Evolutionary conservation across 2,329 filamentous ascomycete species (phyloP).

Genomic region (Pleurostoma richardsiae): DNA sequence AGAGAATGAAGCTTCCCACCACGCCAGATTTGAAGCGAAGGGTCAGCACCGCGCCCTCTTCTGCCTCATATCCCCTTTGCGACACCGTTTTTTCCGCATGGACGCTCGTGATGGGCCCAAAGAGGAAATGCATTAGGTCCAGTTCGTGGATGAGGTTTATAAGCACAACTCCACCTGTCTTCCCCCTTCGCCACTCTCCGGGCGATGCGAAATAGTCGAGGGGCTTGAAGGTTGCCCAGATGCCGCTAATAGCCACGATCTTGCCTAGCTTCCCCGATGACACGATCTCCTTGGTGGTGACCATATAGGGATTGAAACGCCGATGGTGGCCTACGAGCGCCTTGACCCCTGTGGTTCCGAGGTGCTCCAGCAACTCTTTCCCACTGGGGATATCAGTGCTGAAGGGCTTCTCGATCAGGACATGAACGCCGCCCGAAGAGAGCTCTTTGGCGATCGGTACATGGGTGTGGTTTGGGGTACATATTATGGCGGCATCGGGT

Average conservation of each 20-base stretch:
- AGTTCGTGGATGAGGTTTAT: constrained; percentile 60
- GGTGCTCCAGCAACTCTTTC: constrained; percentile 18
- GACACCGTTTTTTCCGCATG: constrained; percentile 41
- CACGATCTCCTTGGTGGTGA: constrained; percentile 40
- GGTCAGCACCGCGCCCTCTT: constrained; percentile 51
- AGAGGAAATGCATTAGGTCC: constrained; percentile 50
- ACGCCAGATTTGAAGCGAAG: constrained; percentile 47
- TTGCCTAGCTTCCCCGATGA: constrained; percentile 32
- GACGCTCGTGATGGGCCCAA: constrained; percentile 46
- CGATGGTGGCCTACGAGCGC: constrained; percentile 53
- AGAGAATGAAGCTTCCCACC: constrained; percentile 52
- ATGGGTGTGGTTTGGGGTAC: constrained; percentile 56
- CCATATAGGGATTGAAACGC: constrained; percentile 53
- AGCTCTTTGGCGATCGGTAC: constrained; percentile 44
- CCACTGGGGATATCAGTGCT: constrained; percentile 33
- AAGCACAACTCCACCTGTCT: constrained; percentile 40
- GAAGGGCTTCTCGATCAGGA: constrained; percentile 55
- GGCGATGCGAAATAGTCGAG: constrained; percentile 41
- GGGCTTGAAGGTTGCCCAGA: constrained; percentile 51
- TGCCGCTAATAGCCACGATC: constrained; percentile 46
- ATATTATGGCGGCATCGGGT: constrained; percentile 52
- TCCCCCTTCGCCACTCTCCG: constrained; percentile 39
- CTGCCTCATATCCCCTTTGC: constrained; percentile 40
- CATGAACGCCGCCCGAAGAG: constrained; percentile 39
- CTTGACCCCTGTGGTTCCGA: constrained; percentile 25